Evolutionary conservation across 2,329 filamentous ascomycete genomes (phyloP).

Genomic region (Corniculantispora saksenae): DNA sequence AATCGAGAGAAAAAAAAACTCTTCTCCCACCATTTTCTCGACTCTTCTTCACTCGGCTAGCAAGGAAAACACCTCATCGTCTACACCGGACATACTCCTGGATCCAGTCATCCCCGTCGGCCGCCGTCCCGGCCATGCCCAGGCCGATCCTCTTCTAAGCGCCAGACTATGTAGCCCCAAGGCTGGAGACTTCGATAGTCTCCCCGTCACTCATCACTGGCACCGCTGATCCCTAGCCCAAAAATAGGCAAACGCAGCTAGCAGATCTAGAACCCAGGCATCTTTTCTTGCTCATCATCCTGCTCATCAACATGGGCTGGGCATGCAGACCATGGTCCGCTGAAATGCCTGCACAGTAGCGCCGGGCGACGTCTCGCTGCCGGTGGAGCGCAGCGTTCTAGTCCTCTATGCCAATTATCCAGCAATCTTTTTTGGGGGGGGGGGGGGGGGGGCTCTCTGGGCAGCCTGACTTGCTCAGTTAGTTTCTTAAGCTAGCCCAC

Average conservation of each 20-base stretch:
- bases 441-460: too few relatives aligned
- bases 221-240: not conserved
- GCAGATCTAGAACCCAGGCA: slow-evolving; percentile 6
- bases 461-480: too few relatives aligned
- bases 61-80: not conserved
- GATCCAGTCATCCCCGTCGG: not conserved
- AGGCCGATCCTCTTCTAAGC: slow-evolving; percentile 10
- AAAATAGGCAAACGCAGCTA: not conserved
- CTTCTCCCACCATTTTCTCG: too few relatives aligned
- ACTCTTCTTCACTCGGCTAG: not conserved
- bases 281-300: not conserved
- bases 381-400: not conserved
- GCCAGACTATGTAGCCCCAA: not conserved
- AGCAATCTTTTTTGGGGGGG: not conserved
- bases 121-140: not conserved
- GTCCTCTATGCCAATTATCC: not conserved
- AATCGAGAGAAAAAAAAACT: not conserved
- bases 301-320: not conserved
- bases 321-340: slow-evolving; percentile 4
- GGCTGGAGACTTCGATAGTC: not conserved
- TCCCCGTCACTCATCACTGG: too few relatives aligned
- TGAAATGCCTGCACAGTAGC: slow-evolving; percentile 8
- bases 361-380: not conserved
- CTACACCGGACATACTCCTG: not conserved
- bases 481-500: too few relatives aligned